Evolutionary conservation across 805 yeast species (phyloP).

Genomic region (Jamesozyma gamospora): DNA sequence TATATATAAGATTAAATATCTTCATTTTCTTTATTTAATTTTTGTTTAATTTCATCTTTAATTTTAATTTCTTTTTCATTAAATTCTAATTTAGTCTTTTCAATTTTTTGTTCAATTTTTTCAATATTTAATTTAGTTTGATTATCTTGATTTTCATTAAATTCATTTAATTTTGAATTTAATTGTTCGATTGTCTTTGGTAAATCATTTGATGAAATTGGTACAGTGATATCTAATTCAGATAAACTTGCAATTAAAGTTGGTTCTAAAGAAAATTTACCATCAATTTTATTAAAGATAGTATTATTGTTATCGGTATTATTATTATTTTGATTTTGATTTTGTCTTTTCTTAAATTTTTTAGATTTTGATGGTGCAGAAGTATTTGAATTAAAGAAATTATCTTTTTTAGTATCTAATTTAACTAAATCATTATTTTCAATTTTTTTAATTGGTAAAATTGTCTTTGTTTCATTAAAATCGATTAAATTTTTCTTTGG

Average conservation of each 20-base stretch:
- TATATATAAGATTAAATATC: not conserved
- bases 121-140: constrained; percentile 69
- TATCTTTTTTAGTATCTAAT: constrained; percentile 44
- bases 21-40: not conserved
- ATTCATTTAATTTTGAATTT: constrained; percentile 61
- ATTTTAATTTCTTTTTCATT: constrained; percentile 36
- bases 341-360: constrained; percentile 44
- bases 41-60: constrained; percentile 12
- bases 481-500: constrained; percentile 32
- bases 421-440: constrained; percentile 50
- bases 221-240: constrained; percentile 68
- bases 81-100: constrained; percentile 49
- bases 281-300: constrained; percentile 15
- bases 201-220: constrained; percentile 65
- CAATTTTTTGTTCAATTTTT: constrained; percentile 68
- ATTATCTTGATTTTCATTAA: constrained; percentile 63
- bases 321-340: constrained; percentile 12
- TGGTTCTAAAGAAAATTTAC: constrained; percentile 66
- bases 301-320: not conserved
- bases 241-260: constrained; percentile 67
- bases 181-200: constrained; percentile 54
- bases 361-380: constrained; percentile 40
- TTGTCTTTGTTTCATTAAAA: constrained; percentile 18
- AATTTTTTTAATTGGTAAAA: constrained; percentile 42
- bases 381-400: constrained; percentile 41